Conservation (phyloP, 306 rosid species). For the Parietaria judaica region DNA sequence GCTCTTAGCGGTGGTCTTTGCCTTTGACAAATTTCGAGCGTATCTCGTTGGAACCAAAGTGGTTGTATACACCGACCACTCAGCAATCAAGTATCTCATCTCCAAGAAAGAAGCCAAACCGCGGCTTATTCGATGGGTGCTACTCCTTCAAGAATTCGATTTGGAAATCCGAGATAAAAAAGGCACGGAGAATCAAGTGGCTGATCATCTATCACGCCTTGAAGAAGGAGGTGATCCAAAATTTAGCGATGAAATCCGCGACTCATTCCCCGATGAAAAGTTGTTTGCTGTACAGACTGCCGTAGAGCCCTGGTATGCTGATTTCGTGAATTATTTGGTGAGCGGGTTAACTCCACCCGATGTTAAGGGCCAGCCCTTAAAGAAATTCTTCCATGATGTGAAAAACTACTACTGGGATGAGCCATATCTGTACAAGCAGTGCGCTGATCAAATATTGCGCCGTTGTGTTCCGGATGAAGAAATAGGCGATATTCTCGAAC, state of each 20-base stretch:
- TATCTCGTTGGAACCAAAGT: background rate
- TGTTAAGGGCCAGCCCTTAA: no score
- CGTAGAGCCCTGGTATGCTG: no score
- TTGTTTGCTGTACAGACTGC: background rate
- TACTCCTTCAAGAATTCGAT: background rate
- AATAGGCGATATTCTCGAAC: no score
- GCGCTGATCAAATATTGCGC: no score
- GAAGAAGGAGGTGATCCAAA: background rate
- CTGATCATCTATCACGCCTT: background rate
- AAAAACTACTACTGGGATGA: no score
- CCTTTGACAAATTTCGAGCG: background rate
- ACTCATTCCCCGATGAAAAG: background rate
- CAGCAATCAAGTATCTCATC: background rate
- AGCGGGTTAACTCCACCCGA: no score
- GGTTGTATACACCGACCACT: background rate
- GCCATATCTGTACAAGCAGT: no score
- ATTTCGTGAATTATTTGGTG: no score
- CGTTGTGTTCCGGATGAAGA: no score
- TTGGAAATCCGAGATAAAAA: background rate
- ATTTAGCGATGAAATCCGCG: background rate
- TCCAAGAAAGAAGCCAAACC: background rate
- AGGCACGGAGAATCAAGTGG: background rate
- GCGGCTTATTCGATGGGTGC: background rate
- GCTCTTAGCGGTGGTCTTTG: background rate
- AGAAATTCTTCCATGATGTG: no score